Evolutionary conservation across 805 yeast genomes (phyloP), one percentile per base, ranked within the genome.

Genomic region (Phaffomyces thermotolerans): DNA sequence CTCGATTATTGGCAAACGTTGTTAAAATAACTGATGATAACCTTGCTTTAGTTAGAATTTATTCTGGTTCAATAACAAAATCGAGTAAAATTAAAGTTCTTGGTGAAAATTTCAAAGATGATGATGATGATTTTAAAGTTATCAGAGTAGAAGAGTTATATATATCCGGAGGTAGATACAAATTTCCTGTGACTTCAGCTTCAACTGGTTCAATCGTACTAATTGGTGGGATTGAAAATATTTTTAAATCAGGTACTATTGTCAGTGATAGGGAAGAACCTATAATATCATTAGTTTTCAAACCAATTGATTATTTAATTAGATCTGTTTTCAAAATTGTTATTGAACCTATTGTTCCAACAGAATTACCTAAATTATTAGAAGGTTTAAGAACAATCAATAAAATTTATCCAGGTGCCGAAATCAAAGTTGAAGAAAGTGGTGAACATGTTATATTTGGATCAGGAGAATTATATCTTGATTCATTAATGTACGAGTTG

Each of bases 401-500:
- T 52, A 76, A 74, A 51, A 67, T 81, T 1, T 90, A 86, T 56
- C 72, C 83, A 9, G 82, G 89, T 4, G 69, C 79, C 32, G 72
- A 72, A 18, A 67, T 85, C n/a, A 78, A 73, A 49, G 87, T 84
- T 1, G 96, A 88, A 58, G 95, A 86, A 51, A 83, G 90, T 41
- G 96, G 97, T 2, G 97, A 89, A 53, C 87, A 84, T 58, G 79
- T 80, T 1, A 59, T 93, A 0, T 56, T 80, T 24, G 96, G 93
- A 0, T 76, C 87, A 9, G 99, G 99, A 7, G 98, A 93, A 57
- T 54, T 91, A 15, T 87, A 86, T 56, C 60, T 93, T 63, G 98
- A 93, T 60, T 85, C 93, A 52, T 65, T 84, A 22, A 62, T 93
- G 34, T 84, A 81, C 59, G 96, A 88, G 56, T 63, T 93, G 36